Base-by-base conservation (phyloP, 495 filamentous ascomycete genomes). In the Aspergillus sparsus region DNA sequence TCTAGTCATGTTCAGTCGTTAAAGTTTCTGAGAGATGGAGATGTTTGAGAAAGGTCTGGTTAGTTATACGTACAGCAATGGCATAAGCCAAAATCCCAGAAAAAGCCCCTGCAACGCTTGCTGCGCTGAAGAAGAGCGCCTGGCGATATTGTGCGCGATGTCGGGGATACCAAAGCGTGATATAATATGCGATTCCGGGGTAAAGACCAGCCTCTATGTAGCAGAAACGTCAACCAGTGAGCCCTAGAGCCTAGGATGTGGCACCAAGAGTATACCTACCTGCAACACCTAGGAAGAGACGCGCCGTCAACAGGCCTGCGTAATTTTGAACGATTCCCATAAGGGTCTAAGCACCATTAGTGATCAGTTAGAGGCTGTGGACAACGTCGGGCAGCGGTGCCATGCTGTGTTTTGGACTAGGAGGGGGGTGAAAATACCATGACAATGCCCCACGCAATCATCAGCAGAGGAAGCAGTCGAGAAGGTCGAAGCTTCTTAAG, bases 111-210 rank as follows among this genome's bases (percentile, higher is more conserved):
- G 87, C 85, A 35, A 89, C 64, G 35, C 80, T 84, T 2, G 86
- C 86, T 0, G 86, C 81, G 54, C 83, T 83, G 79, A 89, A 91
- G 71, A 91, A 92, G 47, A 87, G 73, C 7, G 87, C 88, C 61
- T 86, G 82, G 33, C 89, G 82, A 54, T 77, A 82, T 64, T 91
- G 88, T n/a, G 82, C 83, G 66, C 86, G 83, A 59, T 86, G 82
- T 3, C 85, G 73, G 15, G 77, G 76, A 57, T 91, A 91, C 89
- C 89, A 92, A 68, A 87, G 85, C 0, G 87, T 89, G 27, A 91
- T 80, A 62, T 90, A 87, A 64, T 90, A 92, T 3, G 87, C 84
- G 18, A 87, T 83, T 12, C 87, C 89, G 2, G 89, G 89, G 66
- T 87, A 91, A 7, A 92, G 71, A 37, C 89, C 80, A 33, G 70